These are phyloP conservation scores for Elaeagnus macrophylla DNA, from an alignment of 306 rosid species.

Conservation along the genomic window DNA sequence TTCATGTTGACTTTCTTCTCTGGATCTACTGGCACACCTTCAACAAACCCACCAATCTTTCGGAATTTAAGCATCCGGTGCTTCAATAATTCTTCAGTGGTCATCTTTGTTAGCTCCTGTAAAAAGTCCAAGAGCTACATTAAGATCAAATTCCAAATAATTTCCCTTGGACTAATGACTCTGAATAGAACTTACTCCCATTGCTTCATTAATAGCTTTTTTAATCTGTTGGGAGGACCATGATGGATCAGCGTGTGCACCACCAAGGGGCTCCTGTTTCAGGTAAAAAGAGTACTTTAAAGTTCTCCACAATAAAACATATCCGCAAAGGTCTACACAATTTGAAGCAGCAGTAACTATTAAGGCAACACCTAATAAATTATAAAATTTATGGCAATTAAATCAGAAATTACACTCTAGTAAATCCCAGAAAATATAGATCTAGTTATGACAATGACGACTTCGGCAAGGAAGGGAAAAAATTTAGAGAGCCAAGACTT, in stretches of 20 bases:
- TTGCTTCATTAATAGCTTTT: constrained; percentile 54
- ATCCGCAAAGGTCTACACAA: background rate
- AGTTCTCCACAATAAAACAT: constrained; percentile 5
- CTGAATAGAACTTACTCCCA: constrained; percentile 58
- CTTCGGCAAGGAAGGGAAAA: background rate
- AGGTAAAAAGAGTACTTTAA: constrained; percentile 17
- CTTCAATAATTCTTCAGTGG: constrained; percentile 43
- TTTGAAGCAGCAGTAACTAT: constrained; percentile 10
- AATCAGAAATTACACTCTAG: background rate
- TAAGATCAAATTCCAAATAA: constrained; percentile 7
- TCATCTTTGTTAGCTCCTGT: constrained; percentile 69
- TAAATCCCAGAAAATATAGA: background rate
- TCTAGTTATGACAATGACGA: background rate
- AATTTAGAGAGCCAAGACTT: background rate
- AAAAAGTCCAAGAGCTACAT: constrained; percentile 19
- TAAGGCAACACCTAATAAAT: constrained; percentile 1
- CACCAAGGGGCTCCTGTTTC: constrained; percentile 86
- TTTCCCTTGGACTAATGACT: constrained; percentile 13
- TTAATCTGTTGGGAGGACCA: constrained; percentile 89
- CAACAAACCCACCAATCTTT: constrained; percentile 69
- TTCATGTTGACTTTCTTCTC: constrained; percentile 55
- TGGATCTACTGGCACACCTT: constrained; percentile 70
- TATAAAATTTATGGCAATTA: background rate
- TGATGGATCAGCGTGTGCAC: constrained; percentile 78
- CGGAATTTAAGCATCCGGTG: constrained; percentile 78